A percentile compares a stretch with the other conserved stretches of the same genome.
phyloP scores from a whole-genome alignment of 2,329 filamentous ascomycete genomes.

The Xylaria sp. region DNA sequence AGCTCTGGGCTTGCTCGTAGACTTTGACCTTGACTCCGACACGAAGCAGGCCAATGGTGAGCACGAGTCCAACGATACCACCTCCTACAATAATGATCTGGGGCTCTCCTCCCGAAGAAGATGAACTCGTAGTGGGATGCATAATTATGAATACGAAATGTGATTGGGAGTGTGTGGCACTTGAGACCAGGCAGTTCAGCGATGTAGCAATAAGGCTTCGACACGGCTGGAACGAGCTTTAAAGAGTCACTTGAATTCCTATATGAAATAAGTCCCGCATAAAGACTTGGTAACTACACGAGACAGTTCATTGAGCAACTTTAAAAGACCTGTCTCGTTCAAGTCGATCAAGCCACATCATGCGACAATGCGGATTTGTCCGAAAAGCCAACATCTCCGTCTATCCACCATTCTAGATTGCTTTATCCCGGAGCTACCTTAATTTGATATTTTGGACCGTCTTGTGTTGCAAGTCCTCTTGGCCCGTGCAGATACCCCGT shows the following conservation, averaged over 20 bases:
- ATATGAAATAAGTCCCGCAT: neutral
- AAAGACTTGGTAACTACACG: neutral
- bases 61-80: conserved; percentile 42
- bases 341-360: conserved; percentile 2
- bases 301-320: neutral
- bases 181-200: neutral
- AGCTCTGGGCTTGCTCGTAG: conserved; percentile 41
- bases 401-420: neutral
- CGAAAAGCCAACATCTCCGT: neutral
- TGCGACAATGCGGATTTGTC: neutral
- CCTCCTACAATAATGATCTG: conserved; percentile 43
- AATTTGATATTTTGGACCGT: neutral
- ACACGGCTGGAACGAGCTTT: neutral
- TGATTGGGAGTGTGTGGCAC: neutral
- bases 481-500: conserved; percentile 10
- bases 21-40: conserved; percentile 39
- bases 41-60: conserved; percentile 41
- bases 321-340: neutral
- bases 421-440: neutral
- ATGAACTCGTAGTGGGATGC: conserved; percentile 6
- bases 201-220: neutral
- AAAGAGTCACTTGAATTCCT: neutral
- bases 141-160: neutral
- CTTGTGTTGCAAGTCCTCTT: neutral
- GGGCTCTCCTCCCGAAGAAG: conserved; percentile 16